A percentile compares a stretch with the other conserved stretches of the same genome.
Conservation (phyloP, 345 rosid genomes). For the Rhizophora mangle region DNA sequence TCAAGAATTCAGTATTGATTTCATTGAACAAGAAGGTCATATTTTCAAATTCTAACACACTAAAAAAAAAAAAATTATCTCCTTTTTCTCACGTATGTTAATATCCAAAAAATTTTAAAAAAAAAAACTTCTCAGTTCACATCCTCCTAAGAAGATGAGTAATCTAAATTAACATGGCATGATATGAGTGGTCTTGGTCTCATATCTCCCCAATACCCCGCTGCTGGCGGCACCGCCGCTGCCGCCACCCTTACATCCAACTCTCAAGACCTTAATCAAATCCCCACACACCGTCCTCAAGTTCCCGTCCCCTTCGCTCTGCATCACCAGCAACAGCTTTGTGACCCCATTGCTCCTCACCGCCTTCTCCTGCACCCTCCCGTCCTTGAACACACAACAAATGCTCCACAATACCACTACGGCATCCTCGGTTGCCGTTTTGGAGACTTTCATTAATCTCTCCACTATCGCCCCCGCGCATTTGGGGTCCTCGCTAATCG, state of each 20-base stretch:
- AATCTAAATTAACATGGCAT: constrained; percentile 33
- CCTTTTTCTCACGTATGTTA: not conserved
- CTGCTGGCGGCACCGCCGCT: not conserved
- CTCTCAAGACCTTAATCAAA: constrained; percentile 31
- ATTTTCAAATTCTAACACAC: not conserved
- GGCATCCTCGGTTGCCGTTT: constrained; percentile 28
- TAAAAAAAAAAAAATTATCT: not conserved
- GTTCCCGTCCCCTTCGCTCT: constrained; percentile 24
- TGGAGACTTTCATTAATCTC: constrained; percentile 24
- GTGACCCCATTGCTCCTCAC: constrained; percentile 19
- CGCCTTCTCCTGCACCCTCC: constrained; percentile 21
- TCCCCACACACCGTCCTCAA: constrained; percentile 20
- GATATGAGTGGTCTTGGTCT: constrained; percentile 45
- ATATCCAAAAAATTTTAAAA: not conserved
- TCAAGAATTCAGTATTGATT: not conserved
- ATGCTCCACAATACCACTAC: constrained; percentile 23
- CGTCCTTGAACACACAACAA: constrained; percentile 20
- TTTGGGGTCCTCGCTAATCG: constrained; percentile 18
- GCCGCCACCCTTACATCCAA: constrained; percentile 4
- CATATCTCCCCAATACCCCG: constrained; percentile 21
- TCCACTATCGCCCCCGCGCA: constrained; percentile 18
- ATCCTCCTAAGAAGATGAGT: not conserved
- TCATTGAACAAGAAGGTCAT: not conserved
- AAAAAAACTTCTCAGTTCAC: not conserved
- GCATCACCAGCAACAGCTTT: constrained; percentile 25